Percentiles rank a stretch among this genome's conserved stretches.
phyloP scores from a whole-genome alignment of 345 rosid genomes.

The Excoecaria agallocha region DNA sequence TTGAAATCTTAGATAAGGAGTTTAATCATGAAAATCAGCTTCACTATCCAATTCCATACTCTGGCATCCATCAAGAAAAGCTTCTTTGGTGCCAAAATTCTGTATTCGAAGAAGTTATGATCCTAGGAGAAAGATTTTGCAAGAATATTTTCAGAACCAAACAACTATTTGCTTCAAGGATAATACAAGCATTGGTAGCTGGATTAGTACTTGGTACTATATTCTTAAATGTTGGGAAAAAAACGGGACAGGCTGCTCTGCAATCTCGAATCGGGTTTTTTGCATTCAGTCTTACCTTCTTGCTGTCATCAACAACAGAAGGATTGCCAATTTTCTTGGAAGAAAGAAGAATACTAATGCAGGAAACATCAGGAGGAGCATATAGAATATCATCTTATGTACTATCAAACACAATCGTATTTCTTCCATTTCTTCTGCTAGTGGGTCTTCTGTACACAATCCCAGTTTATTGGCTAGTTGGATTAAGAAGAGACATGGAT shows the following conservation, averaged over 20 bases:
- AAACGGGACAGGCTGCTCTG: slow-evolving; percentile 40
- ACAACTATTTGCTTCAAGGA: slow-evolving; percentile 69
- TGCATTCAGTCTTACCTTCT: slow-evolving; percentile 81
- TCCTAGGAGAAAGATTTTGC: slow-evolving; percentile 73
- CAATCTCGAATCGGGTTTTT: slow-evolving; percentile 77
- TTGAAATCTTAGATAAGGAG: slow-evolving; percentile 37
- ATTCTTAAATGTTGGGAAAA: slow-evolving; percentile 58
- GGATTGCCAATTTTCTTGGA: slow-evolving; percentile 84
- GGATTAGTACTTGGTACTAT: slow-evolving; percentile 74
- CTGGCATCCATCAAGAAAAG: slow-evolving; percentile 30
- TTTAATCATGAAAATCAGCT: background rate
- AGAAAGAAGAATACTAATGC: slow-evolving; percentile 72
- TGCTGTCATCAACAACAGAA: slow-evolving; percentile 84
- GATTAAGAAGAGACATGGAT: slow-evolving; percentile 50
- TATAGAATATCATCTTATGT: slow-evolving; percentile 73
- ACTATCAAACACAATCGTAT: slow-evolving; percentile 59
- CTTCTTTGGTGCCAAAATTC: slow-evolving; percentile 44
- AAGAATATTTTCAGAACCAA: slow-evolving; percentile 80
- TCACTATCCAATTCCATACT: slow-evolving; percentile 2
- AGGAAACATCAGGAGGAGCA: slow-evolving; percentile 80
- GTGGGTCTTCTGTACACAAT: slow-evolving; percentile 60
- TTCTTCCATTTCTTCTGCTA: slow-evolving; percentile 70
- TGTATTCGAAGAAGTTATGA: slow-evolving; percentile 48
- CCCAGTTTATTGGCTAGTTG: slow-evolving; percentile 89
- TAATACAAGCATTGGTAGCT: slow-evolving; percentile 64